Conservation (phyloP, 257 asterid genomes). For the Scutellaria minor region DNA sequence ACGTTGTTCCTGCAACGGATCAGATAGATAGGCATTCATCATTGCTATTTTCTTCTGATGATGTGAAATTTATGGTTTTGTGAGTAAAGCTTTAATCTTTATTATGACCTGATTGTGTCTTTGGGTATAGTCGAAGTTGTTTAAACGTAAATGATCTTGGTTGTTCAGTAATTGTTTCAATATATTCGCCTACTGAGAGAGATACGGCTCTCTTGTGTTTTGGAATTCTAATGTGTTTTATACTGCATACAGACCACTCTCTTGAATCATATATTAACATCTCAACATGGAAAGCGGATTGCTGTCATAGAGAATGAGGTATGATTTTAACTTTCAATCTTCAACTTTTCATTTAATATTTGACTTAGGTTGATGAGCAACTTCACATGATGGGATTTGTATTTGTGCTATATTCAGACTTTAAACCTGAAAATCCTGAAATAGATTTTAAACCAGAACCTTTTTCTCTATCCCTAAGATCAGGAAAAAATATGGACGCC, state of each 20-base stretch:
- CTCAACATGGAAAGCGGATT: constrained; percentile 90
- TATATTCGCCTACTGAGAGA: not conserved
- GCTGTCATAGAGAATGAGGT: constrained; percentile 99
- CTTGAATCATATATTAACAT: constrained; percentile 90
- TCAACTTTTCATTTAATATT: not conserved
- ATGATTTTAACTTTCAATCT: constrained; percentile 26
- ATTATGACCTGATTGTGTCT: not conserved
- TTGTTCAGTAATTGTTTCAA: constrained; percentile 7
- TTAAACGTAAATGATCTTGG: not conserved
- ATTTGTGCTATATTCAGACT: not conserved
- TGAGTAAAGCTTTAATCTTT: not conserved
- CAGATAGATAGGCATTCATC: not conserved
- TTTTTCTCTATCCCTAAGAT: not conserved
- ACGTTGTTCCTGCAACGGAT: not conserved
- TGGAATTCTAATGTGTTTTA: constrained; percentile 14
- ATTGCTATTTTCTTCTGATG: not conserved
- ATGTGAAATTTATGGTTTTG: not conserved
- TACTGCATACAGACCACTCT: constrained; percentile 81
- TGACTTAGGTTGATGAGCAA: not conserved
- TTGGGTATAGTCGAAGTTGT: constrained; percentile 21
- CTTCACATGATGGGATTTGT: not conserved
- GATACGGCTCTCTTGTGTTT: constrained; percentile 1
- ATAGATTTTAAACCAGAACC: not conserved
- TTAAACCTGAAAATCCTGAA: not conserved
- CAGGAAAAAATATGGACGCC: not conserved